Base-by-base conservation (phyloP, 495 filamentous ascomycete genomes). In the Acidiella bohemica region DNA sequence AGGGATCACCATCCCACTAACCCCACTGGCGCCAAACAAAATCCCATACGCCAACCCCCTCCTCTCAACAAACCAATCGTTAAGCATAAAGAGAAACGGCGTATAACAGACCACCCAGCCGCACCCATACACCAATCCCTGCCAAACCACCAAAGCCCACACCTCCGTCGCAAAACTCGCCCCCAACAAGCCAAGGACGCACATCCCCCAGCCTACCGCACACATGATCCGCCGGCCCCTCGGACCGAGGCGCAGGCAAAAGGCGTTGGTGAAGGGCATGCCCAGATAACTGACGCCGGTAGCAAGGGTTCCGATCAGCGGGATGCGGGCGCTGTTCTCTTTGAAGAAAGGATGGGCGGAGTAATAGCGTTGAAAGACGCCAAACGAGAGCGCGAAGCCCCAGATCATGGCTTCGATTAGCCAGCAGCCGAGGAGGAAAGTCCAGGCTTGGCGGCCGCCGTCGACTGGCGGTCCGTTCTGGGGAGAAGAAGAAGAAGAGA, bases 41-140 rank as follows among this genome's bases (percentile, higher is more conserved):
- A 67, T 34, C 0, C 64, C 64, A 44, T 61, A 65, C 11, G 64
- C 64, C 41, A 66, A 55, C 0, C 63, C 64, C 9, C 62, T 55
- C 8, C 57, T 56, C 31, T 42, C 30, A 14, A 58, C 49, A 46
- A 57, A 67, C 46, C 51, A 67, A 34, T 60, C 60, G 39, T 65
- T 63, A 7, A 65, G 41, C 42, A 65, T 55, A 23, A 47, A 40
- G n/a, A 56, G 26, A 11, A 54, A 47, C 5, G 55, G 53, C 9
- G 35, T 44, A 36, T 58, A 58, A 26, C 43, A 51, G 3, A 58
- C 30, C 5, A 47, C 44, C 39, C 42, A 58, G 6, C 53, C 47
- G 7, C 45, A 5, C n/a, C 55, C 53, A 31, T 51, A 56, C 41
- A 52, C 21, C 26, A 46, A 34, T 30, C 55, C 55, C 33, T 58